Base-by-base conservation (phyloP, 176 grass and related monocot genomes). In the Cenchrus fungigraminus region DNA sequence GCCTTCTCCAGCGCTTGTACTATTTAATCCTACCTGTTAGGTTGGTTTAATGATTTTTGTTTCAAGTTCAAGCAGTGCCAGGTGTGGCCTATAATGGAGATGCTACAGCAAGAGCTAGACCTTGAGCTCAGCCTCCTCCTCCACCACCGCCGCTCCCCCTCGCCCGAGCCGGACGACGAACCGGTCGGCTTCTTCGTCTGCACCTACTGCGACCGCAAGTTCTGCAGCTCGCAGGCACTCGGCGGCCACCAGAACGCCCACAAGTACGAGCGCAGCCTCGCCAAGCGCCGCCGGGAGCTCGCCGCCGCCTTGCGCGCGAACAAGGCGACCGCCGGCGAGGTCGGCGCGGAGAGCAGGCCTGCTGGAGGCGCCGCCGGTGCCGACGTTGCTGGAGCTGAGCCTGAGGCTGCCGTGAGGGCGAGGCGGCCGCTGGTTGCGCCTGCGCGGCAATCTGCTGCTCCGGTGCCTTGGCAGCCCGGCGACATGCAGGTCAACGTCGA, bases 171-270 rank as follows among this genome's bases (percentile, higher is more conserved):
- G 29, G 71, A 68, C 29, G 52, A 55, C 29, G 52, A 55, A 17
- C 53, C 55, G 1, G 59, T 3, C 66, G 67, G 92, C 70, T 67
- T 91, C 77, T 94, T 94, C 85, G 62, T 78, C 16, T 92, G 92
- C 84, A 88, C 64, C 40, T 94, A 94, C 79, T 95, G 93, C 69
- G 28, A 79, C 29, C 77, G 79, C 47, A 95, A 92, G 82, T 92
- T 95, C 78, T 65, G 67, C 43, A 92, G 40, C 79, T 90, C 87
- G 40, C 87, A 95, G 71, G 92, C 90, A 32, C 83, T 95, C 32
- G 93, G 87, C 6, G 93, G 93, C 46, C 93, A 95, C 73, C 87
- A 94, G 84, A 94, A 90, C 25, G 93, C 90, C 8, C 93, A 95
- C 82, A 95, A 88, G 87, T 45, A 84, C 44, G 85, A 95, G 80